Conservation (phyloP, 805 yeast species). For the Pichia exigua region DNA sequence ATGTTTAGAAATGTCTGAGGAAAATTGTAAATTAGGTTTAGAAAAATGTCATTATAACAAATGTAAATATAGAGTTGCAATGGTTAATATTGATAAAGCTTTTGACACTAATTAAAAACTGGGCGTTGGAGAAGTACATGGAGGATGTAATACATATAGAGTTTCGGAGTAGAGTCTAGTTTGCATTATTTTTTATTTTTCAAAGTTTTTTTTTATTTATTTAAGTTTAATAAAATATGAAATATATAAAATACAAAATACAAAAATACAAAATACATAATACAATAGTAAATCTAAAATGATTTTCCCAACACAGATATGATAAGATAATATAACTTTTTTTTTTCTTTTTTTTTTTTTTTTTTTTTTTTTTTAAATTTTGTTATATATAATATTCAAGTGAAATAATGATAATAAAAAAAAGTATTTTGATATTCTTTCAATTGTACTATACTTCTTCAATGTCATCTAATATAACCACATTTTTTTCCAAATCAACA, state of each 20-base stretch:
- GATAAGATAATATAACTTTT: not conserved
- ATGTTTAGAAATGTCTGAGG: conserved; percentile 44
- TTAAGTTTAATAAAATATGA: too few relatives aligned
- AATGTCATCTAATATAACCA: conserved; percentile 11
- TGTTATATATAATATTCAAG: too few relatives aligned
- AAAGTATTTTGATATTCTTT: not conserved
- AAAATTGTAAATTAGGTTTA: conserved; percentile 47
- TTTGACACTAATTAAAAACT: conserved; percentile 17
- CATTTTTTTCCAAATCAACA: conserved; percentile 28
- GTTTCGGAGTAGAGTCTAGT: too few relatives aligned
- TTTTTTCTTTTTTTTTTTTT: not conserved
- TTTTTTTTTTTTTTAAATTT: not conserved
- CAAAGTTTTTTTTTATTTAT: too few relatives aligned
- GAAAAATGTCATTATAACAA: conserved; percentile 47
- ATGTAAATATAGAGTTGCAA: conserved; percentile 56
- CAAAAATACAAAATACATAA: not conserved
- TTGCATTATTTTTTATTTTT: too few relatives aligned
- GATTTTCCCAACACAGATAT: not conserved
- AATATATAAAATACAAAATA: not conserved
- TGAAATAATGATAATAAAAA: not conserved
- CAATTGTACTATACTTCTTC: not conserved
- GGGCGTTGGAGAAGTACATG: too few relatives aligned
- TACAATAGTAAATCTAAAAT: not conserved
- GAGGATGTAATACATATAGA: too few relatives aligned
- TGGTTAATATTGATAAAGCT: conserved; percentile 46